These are phyloP conservation scores for Sicyos edulis DNA, from an alignment of 306 rosid species.

Conservation along the genomic window DNA sequence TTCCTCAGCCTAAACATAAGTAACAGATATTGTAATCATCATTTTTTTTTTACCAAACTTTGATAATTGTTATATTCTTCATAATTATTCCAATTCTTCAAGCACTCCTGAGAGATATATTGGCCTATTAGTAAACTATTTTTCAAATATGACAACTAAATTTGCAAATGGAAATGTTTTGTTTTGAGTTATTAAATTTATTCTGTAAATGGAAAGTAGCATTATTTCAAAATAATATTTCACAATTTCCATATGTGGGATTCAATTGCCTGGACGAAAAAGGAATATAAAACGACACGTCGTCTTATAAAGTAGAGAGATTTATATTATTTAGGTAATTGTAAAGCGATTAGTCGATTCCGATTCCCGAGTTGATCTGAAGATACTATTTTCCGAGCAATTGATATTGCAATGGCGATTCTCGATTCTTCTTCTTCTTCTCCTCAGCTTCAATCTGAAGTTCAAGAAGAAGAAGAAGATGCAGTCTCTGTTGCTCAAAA, in stretches of 20 bases:
- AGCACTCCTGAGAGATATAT: no score
- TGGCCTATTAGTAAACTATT: no score
- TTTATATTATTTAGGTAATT: no score
- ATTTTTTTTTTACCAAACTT: no score
- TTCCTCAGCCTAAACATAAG: no score
- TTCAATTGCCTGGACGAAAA: background rate
- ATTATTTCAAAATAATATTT: background rate
- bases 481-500: slow-evolving; percentile 21
- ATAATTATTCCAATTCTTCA: no score
- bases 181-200: no score
- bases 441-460: background rate
- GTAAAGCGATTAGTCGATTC: no score
- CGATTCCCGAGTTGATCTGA: background rate
- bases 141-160: no score
- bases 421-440: slow-evolving; percentile 12
- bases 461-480: slow-evolving; percentile 8
- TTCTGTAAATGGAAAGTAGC: background rate
- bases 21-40: no score
- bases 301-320: background rate
- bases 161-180: no score
- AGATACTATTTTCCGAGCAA: background rate
- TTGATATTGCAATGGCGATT: slow-evolving; percentile 3
- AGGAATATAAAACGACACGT: background rate
- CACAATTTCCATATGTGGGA: background rate
- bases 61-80: no score